A percentile compares a stretch with the other conserved stretches of the same genome.
Conservation (phyloP, 1,284 basidiomycete species). For the Fereydounia khargensis region DNA sequence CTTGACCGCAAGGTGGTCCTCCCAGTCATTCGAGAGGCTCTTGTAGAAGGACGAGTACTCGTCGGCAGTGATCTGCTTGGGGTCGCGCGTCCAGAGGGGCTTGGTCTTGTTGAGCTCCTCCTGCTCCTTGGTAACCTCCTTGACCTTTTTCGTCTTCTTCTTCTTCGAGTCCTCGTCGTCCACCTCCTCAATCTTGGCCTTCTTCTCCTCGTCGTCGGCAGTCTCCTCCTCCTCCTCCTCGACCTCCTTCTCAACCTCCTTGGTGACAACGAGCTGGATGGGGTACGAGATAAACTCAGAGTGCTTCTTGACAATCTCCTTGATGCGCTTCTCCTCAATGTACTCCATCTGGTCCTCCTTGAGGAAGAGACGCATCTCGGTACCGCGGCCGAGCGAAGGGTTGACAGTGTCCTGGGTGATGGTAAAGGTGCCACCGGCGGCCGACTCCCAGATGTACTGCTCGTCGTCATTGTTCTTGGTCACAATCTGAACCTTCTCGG, state of each 20-base stretch:
- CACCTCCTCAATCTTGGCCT: conserved; percentile 72
- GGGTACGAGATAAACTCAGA: conserved; percentile 99
- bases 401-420: conserved; percentile 91
- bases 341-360: conserved; percentile 99
- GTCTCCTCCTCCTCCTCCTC: conserved; percentile 66
- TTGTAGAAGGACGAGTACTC: conserved; percentile 99
- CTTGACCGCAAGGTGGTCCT: conserved; percentile 95
- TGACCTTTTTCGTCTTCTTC: conserved; percentile 82
- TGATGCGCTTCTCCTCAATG: conserved; percentile 98
- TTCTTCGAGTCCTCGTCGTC: conserved; percentile 75
- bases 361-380: conserved; percentile 88
- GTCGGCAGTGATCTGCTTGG: conserved; percentile 84
- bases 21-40: conserved; percentile 99
- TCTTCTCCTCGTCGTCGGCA: conserved; percentile 70
- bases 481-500: conserved; percentile 95
- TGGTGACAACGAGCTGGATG: conserved; percentile 96
- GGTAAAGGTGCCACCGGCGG: conserved; percentile 98
- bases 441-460: conserved; percentile 99
- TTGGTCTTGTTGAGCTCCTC: conserved; percentile 99
- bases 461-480: conserved; percentile 99
- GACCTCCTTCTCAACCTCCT: conserved; percentile 94
- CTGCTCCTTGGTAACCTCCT: conserved; percentile 65
- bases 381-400: conserved; percentile 88
- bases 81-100: conserved; percentile 98
- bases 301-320: conserved; percentile 99